Percentiles rank a stretch among this genome's conserved stretches.
Evolutionary conservation across 73 alveolate species (phyloP).

Genomic region (Blepharisma stoltei): DNA sequence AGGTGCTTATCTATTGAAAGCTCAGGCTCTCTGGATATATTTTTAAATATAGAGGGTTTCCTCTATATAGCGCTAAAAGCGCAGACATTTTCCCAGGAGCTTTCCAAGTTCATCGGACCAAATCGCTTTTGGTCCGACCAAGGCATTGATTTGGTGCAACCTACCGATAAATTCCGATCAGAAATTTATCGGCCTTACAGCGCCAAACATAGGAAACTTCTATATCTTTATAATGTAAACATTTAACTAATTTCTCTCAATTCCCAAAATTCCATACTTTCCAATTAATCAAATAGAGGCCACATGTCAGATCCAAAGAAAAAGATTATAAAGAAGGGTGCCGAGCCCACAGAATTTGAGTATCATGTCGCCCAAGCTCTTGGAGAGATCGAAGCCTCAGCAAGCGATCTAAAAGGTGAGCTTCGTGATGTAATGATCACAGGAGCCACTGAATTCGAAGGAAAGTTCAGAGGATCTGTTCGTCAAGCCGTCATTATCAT

Average conservation of each 20-base stretch:
- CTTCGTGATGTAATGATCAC: slow-evolving; percentile 45
- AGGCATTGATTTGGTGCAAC: too few species aligned
- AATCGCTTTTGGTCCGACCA: too few species aligned
- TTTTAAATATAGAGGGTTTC: too few species aligned
- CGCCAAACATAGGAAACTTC: too few species aligned
- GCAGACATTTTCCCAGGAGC: too few species aligned
- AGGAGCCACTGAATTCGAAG: slow-evolving; percentile 49
- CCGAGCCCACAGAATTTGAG: slow-evolving; percentile 9
- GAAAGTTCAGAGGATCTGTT: slow-evolving; percentile 28
- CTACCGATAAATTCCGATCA: too few species aligned
- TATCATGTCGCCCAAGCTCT: slow-evolving; percentile 20
- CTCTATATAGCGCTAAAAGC: too few species aligned
- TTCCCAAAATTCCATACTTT: background rate
- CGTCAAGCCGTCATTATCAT: slow-evolving; percentile 42
- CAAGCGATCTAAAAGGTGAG: slow-evolving; percentile 50
- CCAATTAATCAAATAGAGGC: background rate
- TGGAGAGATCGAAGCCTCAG: slow-evolving; percentile 34
- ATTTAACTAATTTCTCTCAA: background rate
- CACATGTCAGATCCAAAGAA: slow-evolving; percentile 28
- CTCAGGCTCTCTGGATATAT: too few species aligned
- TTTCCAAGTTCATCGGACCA: too few species aligned
- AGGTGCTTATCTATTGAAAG: too few species aligned
- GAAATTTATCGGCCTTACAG: too few species aligned
- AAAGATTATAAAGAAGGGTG: slow-evolving; percentile 9
- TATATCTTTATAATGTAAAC: too few species aligned